Evolutionary conservation across 345 rosid species (phyloP).

Genomic region (Linum trigynum): DNA sequence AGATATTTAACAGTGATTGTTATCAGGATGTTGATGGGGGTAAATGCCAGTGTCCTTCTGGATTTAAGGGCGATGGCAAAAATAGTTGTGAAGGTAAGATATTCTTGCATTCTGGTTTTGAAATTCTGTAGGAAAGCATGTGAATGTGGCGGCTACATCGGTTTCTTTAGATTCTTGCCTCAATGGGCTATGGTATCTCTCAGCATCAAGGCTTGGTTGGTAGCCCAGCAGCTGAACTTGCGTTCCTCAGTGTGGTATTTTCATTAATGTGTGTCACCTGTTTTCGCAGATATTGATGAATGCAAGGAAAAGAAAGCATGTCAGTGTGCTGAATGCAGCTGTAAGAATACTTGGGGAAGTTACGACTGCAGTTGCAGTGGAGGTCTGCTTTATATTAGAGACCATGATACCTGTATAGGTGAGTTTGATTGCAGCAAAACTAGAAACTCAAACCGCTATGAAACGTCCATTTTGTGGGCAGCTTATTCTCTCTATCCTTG

Average conservation of each 20-base stretch:
- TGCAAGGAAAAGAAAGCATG: constrained; percentile 94
- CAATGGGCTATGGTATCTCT: too few species aligned
- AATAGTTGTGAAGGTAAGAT: constrained; percentile 71
- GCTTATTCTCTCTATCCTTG: constrained; percentile 11
- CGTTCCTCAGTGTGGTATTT: neutral
- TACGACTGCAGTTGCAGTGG: constrained; percentile 82
- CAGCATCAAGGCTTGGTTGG: too few species aligned
- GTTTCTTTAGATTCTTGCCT: too few species aligned
- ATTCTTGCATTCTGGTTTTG: neutral
- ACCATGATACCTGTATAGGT: constrained; percentile 97
- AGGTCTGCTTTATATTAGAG: constrained; percentile 80
- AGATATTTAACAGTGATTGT: constrained; percentile 16
- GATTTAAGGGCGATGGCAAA: constrained; percentile 83
- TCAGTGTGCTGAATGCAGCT: constrained; percentile 90
- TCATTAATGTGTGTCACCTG: neutral
- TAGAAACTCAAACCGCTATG: neutral
- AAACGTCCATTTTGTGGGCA: neutral
- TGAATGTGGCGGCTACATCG: too few species aligned
- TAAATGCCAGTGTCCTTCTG: constrained; percentile 82
- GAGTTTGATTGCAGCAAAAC: constrained; percentile 17
- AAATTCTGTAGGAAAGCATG: neutral
- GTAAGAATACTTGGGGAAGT: constrained; percentile 93
- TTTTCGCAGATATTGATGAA: constrained; percentile 63
- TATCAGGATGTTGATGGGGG: constrained; percentile 57
- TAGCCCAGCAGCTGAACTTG: too few species aligned